These are phyloP conservation scores for Diaporthe velutina DNA, from an alignment of 2,329 filamentous ascomycete genomes.

Conservation along the genomic window DNA sequence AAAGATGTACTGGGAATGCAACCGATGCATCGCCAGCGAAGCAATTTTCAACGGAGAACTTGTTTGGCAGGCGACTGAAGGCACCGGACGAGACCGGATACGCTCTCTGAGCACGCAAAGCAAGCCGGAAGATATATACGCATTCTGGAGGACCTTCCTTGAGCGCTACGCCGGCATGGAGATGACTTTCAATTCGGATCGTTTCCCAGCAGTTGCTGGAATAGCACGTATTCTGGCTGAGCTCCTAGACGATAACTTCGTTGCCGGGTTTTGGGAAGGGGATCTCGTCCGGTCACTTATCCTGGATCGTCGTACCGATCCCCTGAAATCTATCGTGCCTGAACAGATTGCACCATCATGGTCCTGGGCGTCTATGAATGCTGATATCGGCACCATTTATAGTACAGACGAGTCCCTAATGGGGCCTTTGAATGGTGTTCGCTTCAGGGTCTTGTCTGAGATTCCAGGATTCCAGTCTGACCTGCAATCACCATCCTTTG, in stretches of 20 bases:
- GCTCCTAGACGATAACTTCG: background rate
- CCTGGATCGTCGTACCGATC: background rate
- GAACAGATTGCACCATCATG: background rate
- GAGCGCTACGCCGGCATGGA: background rate
- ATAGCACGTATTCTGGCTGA: background rate
- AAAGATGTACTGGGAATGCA: constrained; percentile 4
- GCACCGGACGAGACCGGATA: background rate
- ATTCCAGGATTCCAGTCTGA: constrained; percentile 2
- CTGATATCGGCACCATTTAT: background rate
- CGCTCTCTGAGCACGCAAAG: background rate
- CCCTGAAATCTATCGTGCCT: background rate
- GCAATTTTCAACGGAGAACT: background rate
- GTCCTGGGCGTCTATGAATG: background rate
- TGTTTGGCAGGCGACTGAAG: background rate
- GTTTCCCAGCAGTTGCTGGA: background rate
- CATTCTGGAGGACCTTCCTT: background rate
- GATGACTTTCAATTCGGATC: background rate
- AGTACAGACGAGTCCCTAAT: background rate
- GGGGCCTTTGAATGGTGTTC: background rate
- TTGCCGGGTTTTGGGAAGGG: constrained; percentile 2
- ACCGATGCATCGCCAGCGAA: background rate
- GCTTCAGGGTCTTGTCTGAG: background rate
- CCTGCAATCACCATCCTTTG: background rate
- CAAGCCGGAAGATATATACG: background rate
- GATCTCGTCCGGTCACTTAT: background rate